Evolutionary conservation across 495 filamentous ascomycete genomes (phyloP), one percentile per base, ranked within the genome.

Genomic region (Lepidopterella palustris): DNA sequence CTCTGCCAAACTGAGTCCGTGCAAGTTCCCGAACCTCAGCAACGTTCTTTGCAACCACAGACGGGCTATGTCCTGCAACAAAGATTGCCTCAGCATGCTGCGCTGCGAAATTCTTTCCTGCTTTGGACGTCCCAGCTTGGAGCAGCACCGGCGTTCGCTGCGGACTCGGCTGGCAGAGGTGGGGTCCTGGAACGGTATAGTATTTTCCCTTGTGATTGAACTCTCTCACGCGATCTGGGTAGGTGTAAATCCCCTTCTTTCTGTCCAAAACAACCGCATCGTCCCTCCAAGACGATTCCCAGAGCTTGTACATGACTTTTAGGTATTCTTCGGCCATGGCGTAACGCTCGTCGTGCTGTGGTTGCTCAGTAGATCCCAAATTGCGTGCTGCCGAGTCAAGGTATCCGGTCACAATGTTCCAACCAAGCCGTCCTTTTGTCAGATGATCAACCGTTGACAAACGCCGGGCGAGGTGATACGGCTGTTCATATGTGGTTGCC

Each of bases 151-250:
- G 83, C 0, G 82, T 85, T 26, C 83, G 72, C 62, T 86, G 83
- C 8, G 81, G 82, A 3, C 80, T 83, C 0, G 84, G 83, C 57
- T 85, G 77, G 55, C 76, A 78, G 68, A 87, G 78, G 60, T 86
- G 82, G 9, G 83, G 84, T 0, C 84, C 85, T 0, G 83, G 84
- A 0, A 88, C 82, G 3, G 67, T 72, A 73, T 83, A 87, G 72
- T 82, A 85, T 63, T 84, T 81, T 28, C 86, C 86, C 1, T 71
- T 60, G 70, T 88, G 86, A 71, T 87, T 82, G 71, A 89, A 87
- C 58, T 81, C 65, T 3, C 83, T 73, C 0, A 88, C 79, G 5
- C 76, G 75, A 3, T 75, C 63, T 1, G 85, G 84, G 27, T 84
- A 79, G 3, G 80, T 81, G 73, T 85, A 86, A 58, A 84, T 72